Percentiles rank a stretch among this genome's conserved stretches.
phyloP scores from a whole-genome alignment of 75 land plant species.

The Cupressus sempervirens region DNA sequence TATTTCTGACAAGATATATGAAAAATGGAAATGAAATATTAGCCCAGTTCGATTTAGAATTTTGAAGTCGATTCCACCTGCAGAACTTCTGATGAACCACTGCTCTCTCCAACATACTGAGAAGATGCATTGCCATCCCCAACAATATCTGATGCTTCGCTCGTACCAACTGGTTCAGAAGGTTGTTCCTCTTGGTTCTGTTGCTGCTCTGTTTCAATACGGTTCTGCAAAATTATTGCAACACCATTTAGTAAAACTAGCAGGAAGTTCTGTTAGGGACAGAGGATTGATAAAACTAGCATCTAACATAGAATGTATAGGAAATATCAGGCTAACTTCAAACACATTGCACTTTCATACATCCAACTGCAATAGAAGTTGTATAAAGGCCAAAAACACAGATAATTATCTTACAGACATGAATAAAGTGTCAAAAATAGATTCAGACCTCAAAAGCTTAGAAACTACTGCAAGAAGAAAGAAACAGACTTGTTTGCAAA shows the following conservation, averaged over 20 bases:
- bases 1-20: neutral
- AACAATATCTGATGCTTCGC: neutral
- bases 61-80: neutral
- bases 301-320: neutral
- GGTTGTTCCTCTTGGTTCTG: neutral
- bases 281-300: neutral
- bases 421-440: neutral
- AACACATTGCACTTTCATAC: neutral
- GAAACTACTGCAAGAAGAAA: neutral
- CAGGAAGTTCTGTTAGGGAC: neutral
- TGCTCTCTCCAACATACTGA: neutral
- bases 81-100: neutral
- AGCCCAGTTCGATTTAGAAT: neutral
- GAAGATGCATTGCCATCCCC: neutral
- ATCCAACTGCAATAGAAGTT: neutral
- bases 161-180: neutral
- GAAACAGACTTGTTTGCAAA: neutral
- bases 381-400: neutral
- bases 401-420: neutral
- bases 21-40: neutral
- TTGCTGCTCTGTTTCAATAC: neutral
- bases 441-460: neutral
- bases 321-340: neutral
- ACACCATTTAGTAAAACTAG: neutral
- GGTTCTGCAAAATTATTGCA: slow-evolving; percentile 5